Evolutionary conservation across 2,329 filamentous ascomycete species (phyloP), one percentile per base, ranked within the genome.

Genomic region (Colletotrichum sp.): DNA sequence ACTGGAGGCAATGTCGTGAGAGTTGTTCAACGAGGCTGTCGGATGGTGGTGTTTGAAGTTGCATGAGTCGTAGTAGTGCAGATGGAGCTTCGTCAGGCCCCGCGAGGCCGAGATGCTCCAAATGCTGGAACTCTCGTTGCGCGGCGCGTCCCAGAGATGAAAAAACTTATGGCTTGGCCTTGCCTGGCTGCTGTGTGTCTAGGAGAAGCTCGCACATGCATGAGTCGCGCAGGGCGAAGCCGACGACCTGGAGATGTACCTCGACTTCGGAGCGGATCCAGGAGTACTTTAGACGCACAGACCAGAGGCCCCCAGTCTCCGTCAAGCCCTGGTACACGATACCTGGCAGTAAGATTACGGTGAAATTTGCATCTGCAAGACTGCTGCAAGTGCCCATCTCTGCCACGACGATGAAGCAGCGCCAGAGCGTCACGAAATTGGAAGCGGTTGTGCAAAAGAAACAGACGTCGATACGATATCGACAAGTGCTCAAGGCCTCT

Each of bases 361-460:
- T 75, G 36, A 75, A 77, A 70, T 69, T 77, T 75, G 71, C 71
- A 67, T 71, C 75, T 74, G 71, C 72, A 75, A 61, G 65, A 22
- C 57, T 55, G 61, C 71, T 77, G 64, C 73, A 65, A 57, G 73
- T 66, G 69, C 57, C 73, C 69, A 64, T 73, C 63, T 57, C 39
- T 72, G 73, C 34, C 59, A 30, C 44, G 25, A 57, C 29, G 44
- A 64, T 39, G 64, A 73, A 69, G 64, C 55, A 59, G 19, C 61
- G 49, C 75, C 65, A 70, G 63, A 70, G 49, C 71, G 52, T 29
- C 16, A n/a, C 65, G 25, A 27, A 57, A 30, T 49, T 32, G 32
- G 65, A 55, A 13, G 49, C 34, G 29, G 19, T 27, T 62, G 30
- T n/a, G 16, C 36, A 34, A n/a, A 29, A 22, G 36, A 55, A 49